Percentiles rank a stretch among this genome's conserved stretches.
Evolutionary conservation across 2,329 filamentous ascomycete genomes (phyloP).

Genomic region (Aureobasidium vineae): DNA sequence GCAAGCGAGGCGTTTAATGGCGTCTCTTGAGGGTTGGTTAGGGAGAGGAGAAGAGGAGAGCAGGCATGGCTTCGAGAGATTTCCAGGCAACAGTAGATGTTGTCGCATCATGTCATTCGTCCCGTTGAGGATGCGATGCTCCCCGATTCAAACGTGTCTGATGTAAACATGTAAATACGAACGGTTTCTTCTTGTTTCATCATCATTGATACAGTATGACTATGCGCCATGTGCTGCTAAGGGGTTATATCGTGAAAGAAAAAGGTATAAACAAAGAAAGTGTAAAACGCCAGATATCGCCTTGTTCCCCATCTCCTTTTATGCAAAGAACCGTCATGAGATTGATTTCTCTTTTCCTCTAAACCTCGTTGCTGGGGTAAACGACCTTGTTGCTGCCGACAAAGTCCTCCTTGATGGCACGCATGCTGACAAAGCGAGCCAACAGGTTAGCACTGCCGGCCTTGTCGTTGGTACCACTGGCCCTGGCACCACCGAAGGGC

Average conservation of each 20-base stretch:
- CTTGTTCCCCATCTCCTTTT: background rate
- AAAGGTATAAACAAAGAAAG: conserved; percentile 15
- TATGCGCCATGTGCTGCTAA: background rate
- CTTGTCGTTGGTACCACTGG: conserved; percentile 59
- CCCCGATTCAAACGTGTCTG: background rate
- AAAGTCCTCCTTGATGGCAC: conserved; percentile 58
- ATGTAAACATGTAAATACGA: conserved; percentile 13
- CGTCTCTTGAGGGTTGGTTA: conserved; percentile 9
- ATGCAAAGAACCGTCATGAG: background rate
- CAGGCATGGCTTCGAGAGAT: background rate
- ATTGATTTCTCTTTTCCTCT: background rate
- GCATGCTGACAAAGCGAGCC: conserved; percentile 55
- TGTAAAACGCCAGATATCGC: conserved; percentile 4
- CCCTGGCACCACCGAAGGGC: conserved; percentile 53
- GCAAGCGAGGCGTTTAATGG: conserved; percentile 19
- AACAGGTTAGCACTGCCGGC: conserved; percentile 55
- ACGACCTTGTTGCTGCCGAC: conserved; percentile 48
- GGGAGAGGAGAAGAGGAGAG: background rate
- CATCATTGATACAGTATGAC: conserved; percentile 12
- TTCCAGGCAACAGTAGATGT: background rate
- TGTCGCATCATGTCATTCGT: background rate
- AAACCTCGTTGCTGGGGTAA: conserved; percentile 55
- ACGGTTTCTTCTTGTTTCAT: conserved; percentile 7
- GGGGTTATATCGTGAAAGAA: background rate
- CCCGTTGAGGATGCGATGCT: background rate